Evolutionary conservation across 176 grass and related monocot genomes (phyloP).

Genomic region (Cenchrus fungigraminus): DNA sequence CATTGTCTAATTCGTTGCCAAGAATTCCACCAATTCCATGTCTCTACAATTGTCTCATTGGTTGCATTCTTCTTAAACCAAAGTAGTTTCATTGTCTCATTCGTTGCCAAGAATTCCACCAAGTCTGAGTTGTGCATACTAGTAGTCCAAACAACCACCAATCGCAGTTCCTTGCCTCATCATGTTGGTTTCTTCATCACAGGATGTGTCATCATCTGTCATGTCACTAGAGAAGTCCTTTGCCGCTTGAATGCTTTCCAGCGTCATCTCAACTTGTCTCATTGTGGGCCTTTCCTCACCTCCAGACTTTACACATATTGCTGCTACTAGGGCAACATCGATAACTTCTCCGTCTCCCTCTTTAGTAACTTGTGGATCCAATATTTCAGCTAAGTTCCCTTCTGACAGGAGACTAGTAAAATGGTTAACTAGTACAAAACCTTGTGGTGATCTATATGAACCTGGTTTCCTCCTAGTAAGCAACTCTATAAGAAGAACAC

Average conservation of each 20-base stretch:
- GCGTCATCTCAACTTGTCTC: slow-evolving; percentile 11
- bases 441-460: slow-evolving; percentile 14
- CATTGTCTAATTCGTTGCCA: too few species aligned
- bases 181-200: too few species aligned
- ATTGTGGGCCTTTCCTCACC: slow-evolving; percentile 2
- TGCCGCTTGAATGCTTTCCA: neutral
- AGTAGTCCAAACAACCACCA: too few species aligned
- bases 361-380: neutral
- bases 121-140: too few species aligned
- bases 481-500: slow-evolving; percentile 53
- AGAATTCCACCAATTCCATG: too few species aligned
- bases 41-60: too few species aligned
- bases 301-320: slow-evolving; percentile 30
- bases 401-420: neutral
- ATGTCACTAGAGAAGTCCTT: neutral
- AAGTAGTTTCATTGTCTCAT: too few species aligned
- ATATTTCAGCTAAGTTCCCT: neutral
- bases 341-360: slow-evolving; percentile 18
- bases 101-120: too few species aligned
- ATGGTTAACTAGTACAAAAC: neutral
- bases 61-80: too few species aligned
- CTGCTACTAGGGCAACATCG: slow-evolving; percentile 3
- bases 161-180: too few species aligned
- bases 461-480: slow-evolving; percentile 40
- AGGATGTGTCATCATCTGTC: neutral